These are phyloP conservation scores for Kwoniella bestiolae DNA, from an alignment of 768 basidiomycete genomes.

Conservation along the genomic window DNA sequence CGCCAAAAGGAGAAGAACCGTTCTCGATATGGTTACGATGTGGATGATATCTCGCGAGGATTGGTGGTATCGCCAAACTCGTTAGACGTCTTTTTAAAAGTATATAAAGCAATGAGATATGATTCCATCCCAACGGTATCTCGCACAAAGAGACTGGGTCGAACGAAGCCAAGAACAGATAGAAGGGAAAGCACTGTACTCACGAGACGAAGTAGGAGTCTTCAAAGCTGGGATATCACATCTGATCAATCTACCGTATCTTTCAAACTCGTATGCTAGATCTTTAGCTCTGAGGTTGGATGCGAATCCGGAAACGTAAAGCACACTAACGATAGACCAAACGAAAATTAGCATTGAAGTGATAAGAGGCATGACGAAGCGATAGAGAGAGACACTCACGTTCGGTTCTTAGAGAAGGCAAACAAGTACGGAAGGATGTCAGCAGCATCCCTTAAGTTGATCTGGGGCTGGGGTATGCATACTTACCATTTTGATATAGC, in stretches of 20 bases:
- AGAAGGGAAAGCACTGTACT: constrained; percentile 21
- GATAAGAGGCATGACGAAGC: neutral
- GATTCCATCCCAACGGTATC: neutral
- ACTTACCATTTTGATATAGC: constrained; percentile 5
- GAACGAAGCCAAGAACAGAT: neutral
- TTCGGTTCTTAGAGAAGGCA: constrained; percentile 26
- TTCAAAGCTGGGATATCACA: constrained; percentile 53
- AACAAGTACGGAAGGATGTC: neutral
- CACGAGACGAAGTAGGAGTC: constrained; percentile 43
- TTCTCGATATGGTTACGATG: neutral
- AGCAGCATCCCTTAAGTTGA: too few species aligned
- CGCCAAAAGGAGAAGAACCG: neutral
- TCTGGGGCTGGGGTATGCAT: too few species aligned
- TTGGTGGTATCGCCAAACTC: neutral
- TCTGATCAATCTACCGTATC: constrained; percentile 50
- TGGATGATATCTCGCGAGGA: too few species aligned
- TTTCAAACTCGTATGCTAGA: constrained; percentile 55
- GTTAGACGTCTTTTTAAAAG: neutral
- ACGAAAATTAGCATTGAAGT: neutral
- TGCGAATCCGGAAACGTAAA: constrained; percentile 54
- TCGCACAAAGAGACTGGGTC: neutral
- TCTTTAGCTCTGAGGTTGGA: constrained; percentile 45
- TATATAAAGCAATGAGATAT: neutral
- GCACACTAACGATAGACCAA: constrained; percentile 33
- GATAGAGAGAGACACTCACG: constrained; percentile 26